A percentile compares a stretch with the other conserved stretches of the same genome.
phyloP scores from a whole-genome alignment of 2,329 filamentous ascomycete genomes.

The Aureobasidium sp. region DNA sequence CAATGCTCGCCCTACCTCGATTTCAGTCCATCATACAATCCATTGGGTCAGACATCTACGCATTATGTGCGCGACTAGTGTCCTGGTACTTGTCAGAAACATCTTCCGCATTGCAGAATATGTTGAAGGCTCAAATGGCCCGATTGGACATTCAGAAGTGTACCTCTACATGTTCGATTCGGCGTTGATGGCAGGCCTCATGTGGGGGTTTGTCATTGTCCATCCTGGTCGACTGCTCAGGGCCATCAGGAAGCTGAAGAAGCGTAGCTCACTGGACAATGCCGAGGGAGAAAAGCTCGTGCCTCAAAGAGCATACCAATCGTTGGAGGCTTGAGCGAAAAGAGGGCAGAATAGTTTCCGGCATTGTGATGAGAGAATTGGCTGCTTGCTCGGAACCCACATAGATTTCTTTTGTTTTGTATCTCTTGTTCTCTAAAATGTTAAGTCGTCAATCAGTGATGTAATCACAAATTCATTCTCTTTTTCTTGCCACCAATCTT shows the following conservation, averaged over 20 bases:
- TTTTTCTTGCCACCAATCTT: background rate
- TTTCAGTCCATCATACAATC: background rate
- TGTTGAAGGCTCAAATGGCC: slow-evolving; percentile 11
- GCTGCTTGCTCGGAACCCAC: background rate
- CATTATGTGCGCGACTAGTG: slow-evolving; percentile 9
- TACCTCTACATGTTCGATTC: slow-evolving; percentile 16
- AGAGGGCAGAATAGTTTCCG: background rate
- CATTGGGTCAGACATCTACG: slow-evolving; percentile 8
- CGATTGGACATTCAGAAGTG: background rate
- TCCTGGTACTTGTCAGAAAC: slow-evolving; percentile 13
- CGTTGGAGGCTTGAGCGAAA: background rate
- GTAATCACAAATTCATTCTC: background rate
- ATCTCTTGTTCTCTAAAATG: background rate
- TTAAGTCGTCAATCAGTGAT: no score
- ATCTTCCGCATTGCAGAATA: slow-evolving; percentile 15
- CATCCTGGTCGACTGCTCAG: slow-evolving; percentile 4
- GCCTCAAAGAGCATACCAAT: background rate
- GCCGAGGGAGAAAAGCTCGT: background rate
- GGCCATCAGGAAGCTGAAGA: slow-evolving; percentile 1
- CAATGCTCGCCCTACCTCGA: background rate
- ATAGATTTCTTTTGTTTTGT: background rate
- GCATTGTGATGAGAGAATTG: background rate
- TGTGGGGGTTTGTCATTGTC: slow-evolving; percentile 9
- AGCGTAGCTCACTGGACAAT: background rate
- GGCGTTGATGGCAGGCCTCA: slow-evolving; percentile 10